These are phyloP conservation scores for Globisporangium cylindrosporum DNA, from an alignment of 352 stramenopile genomes.

Conservation along the genomic window DNA sequence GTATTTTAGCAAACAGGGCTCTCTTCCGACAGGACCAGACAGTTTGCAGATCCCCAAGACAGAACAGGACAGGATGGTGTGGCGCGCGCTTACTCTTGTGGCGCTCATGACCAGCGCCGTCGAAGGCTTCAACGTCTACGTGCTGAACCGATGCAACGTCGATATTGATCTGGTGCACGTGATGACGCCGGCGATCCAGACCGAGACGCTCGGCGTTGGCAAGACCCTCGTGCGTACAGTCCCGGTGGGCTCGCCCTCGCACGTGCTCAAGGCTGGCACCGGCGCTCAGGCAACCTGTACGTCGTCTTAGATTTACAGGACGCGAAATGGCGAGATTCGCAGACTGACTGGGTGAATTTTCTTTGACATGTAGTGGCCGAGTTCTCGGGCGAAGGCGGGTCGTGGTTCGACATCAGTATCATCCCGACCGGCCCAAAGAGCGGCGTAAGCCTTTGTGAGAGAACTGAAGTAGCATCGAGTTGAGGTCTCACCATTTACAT, in stretches of 20 bases:
- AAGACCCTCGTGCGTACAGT: slow-evolving; percentile 37
- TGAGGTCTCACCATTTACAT: not conserved
- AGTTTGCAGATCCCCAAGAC: not conserved
- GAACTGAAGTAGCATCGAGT: no score
- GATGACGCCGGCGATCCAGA: slow-evolving; percentile 20
- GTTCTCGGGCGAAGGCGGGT: slow-evolving; percentile 51
- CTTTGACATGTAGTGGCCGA: slow-evolving; percentile 38
- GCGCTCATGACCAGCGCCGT: slow-evolving; percentile 28
- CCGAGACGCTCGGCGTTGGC: slow-evolving; percentile 29
- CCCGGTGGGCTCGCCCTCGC: slow-evolving; percentile 24
- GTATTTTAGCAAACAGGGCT: slow-evolving; percentile 5
- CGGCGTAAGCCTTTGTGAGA: slow-evolving; percentile 20
- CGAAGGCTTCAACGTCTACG: slow-evolving; percentile 42
- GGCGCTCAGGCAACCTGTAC: slow-evolving; percentile 53
- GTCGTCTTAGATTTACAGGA: slow-evolving; percentile 14
- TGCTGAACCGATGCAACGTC: slow-evolving; percentile 52
- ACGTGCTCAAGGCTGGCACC: slow-evolving; percentile 48
- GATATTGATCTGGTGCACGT: slow-evolving; percentile 46
- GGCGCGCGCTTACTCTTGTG: slow-evolving; percentile 26
- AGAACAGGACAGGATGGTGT: slow-evolving; percentile 29
- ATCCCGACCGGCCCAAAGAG: slow-evolving; percentile 50
- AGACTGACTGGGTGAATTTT: slow-evolving; percentile 29
- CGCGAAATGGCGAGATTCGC: not conserved
- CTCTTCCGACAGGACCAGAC: not conserved
- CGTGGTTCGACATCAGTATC: slow-evolving; percentile 79